phyloP scores from a whole-genome alignment of 495 filamentous ascomycete genomes.

The Staphylotrichum longicolle region DNA sequence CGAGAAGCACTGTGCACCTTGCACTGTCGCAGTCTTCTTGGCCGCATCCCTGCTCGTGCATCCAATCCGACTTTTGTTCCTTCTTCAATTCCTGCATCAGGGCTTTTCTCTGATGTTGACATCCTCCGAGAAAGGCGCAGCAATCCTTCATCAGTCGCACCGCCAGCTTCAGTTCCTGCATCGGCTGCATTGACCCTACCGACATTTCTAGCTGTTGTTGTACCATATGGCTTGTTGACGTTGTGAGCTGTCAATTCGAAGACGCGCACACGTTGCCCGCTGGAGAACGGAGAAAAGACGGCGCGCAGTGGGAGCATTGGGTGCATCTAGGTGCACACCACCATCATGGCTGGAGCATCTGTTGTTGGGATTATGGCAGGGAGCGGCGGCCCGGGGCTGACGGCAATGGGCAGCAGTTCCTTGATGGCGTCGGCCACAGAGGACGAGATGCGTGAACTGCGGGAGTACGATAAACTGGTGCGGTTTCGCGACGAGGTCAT shows the following conservation, averaged over 20 bases:
- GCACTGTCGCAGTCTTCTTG: neutral
- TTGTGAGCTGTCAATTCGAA: conserved; percentile 8
- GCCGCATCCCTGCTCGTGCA: neutral
- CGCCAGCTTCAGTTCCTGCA: neutral
- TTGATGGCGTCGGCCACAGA: conserved; percentile 26
- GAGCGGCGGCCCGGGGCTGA: conserved; percentile 7
- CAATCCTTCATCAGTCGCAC: neutral
- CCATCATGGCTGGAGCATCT: conserved; percentile 27
- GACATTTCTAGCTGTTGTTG: neutral
- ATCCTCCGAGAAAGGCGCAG: neutral
- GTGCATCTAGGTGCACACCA: conserved; percentile 1
- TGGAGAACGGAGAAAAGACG: neutral
- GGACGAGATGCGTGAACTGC: conserved; percentile 28
- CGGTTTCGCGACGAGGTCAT: conserved; percentile 39
- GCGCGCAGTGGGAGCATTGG: too few relatives aligned
- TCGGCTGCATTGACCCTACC: neutral
- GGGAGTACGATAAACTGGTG: conserved; percentile 39
- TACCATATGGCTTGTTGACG: conserved; percentile 16
- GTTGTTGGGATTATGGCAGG: conserved; percentile 19
- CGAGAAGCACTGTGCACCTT: neutral
- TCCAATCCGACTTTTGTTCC: neutral
- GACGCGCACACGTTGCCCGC: neutral
- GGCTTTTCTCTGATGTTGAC: conserved; percentile 6
- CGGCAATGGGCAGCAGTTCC: conserved; percentile 6
- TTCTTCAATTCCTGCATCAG: neutral